These are phyloP conservation scores for Cyclospora cayetanensis DNA, from an alignment of 169 alveolate genomes.

Conservation along the genomic window DNA sequence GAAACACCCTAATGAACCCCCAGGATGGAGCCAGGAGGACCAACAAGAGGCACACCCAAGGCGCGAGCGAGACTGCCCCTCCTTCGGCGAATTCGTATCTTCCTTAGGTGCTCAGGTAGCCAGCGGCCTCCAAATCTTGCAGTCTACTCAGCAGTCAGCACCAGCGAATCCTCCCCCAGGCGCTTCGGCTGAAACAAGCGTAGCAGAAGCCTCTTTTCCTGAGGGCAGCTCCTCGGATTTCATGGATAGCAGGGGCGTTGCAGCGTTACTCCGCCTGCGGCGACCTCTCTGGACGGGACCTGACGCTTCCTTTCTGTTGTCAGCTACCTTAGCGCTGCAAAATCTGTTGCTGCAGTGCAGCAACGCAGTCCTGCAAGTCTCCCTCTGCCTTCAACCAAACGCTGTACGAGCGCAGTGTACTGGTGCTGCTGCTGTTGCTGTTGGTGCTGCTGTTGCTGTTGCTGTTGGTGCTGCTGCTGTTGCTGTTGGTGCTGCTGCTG, in stretches of 20 bases:
- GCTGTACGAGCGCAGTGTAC: no score
- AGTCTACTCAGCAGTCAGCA: not conserved
- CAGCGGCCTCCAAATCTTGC: not conserved
- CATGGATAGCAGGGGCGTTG: not conserved
- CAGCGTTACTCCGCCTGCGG: not conserved
- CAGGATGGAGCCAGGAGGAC: no score
- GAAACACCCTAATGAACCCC: no score
- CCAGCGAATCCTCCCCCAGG: not conserved
- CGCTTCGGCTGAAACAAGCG: not conserved
- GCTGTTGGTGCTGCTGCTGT: not conserved
- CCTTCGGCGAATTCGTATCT: not conserved
- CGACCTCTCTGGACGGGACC: not conserved
- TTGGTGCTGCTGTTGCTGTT: not conserved
- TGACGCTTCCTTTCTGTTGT: not conserved
- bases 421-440: not conserved
- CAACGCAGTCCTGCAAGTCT: not conserved
- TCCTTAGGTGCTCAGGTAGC: not conserved
- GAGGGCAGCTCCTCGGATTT: not conserved
- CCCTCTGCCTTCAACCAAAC: not conserved
- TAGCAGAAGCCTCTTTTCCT: not conserved
- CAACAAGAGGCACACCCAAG: no score
- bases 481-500: not conserved
- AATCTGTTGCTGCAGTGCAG: not conserved
- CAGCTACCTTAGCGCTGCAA: not conserved
- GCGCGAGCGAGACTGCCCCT: no score